Conservation (phyloP, 2,329 filamentous ascomycete genomes). For the Paecilomyces sp. region DNA sequence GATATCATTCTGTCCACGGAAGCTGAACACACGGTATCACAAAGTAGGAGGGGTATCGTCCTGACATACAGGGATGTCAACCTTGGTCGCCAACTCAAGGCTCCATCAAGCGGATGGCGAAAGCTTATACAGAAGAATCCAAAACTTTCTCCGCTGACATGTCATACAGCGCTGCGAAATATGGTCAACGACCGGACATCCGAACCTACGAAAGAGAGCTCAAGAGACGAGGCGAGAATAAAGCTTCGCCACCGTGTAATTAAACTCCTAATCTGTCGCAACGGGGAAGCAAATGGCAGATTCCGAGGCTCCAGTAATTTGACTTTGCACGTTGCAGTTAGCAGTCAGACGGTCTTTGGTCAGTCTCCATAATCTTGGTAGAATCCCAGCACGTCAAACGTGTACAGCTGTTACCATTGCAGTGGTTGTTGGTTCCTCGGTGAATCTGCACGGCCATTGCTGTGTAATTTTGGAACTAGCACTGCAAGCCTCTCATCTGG, state of each 20-base stretch:
- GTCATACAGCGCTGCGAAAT: neutral
- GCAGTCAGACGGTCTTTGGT: neutral
- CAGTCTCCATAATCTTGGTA: neutral
- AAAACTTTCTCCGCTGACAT: neutral
- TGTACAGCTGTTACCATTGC: neutral
- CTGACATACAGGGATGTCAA: neutral
- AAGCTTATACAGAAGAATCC: neutral
- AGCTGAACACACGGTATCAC: neutral
- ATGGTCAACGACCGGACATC: too few species aligned
- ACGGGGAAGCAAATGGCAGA: neutral
- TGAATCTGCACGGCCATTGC: neutral
- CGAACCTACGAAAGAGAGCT: neutral
- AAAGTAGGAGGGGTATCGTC: neutral
- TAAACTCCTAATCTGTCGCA: neutral
- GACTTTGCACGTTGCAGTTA: neutral
- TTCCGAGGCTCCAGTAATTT: neutral
- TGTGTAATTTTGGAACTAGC: neutral
- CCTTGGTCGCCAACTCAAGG: neutral
- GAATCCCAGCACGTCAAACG: neutral
- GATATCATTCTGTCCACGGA: neutral
- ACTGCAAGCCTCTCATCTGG: neutral
- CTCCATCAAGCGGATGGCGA: neutral
- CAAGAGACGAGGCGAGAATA: neutral
- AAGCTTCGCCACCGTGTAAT: neutral
- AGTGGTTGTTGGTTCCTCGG: neutral